Evolutionary conservation across 2,329 filamentous ascomycete species (phyloP), one percentile per base, ranked within the genome.

Genomic region (Fusarium sp.): DNA sequence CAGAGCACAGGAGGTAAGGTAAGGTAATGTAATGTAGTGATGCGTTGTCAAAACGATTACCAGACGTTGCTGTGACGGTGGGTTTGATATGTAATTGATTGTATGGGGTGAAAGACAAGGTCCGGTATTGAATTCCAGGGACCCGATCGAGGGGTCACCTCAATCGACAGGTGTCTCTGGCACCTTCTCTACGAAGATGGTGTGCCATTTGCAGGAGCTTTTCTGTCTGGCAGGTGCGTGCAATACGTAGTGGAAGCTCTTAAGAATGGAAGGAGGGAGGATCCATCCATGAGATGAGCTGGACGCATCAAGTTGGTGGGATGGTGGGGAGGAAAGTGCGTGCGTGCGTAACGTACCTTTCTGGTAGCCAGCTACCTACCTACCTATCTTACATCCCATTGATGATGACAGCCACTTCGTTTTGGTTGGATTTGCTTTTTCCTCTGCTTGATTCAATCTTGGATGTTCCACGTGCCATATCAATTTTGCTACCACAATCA

Each of bases 21-120:
- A 75, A 79, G 75, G 80, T 78, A 82, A 80, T 85, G 45, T 70
- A 75, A 79, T 78, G 80, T 79, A 82, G 80, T 85, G 85, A 87
- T 87, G 85, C 83, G 86, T 87, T 87, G 86, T 87, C 86, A 87
- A 82, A 78, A 79, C 77, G 74, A 79, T 70, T 70, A 73, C 81
- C 79, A 82, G 72, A 81, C 68, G 66, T 81, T 78, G 70, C 54
- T 45, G 77, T 79, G 78, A 80, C 64, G 65, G 69, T 70, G 72
- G 73, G 74, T 77, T 71, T 66, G 70, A 73, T 48, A 67, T 69
- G 60, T 63, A 71, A 76, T 64, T 57, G 63, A 38, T 58, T 51
- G 71, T 62, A 61, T 64, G 55, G 68, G 67, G 63, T 51, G 39
- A 39, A 65, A 47, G 52, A 56, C 62, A 64, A 73, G 65, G 71